Conservation (phyloP, 805 yeast species). For the Kodamaea laetipori region DNA sequence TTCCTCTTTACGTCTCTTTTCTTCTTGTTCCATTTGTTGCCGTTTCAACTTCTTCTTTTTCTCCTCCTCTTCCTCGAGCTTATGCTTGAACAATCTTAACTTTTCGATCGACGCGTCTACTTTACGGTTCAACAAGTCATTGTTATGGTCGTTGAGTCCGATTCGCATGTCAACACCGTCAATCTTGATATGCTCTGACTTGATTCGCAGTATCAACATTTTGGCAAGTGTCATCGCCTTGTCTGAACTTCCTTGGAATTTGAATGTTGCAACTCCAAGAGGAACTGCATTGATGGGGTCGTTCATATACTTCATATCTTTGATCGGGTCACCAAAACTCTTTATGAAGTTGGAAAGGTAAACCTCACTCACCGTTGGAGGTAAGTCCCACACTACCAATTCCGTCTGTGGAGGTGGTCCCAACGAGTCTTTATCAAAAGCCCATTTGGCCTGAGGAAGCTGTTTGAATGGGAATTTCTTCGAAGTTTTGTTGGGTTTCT, state of each 20-base stretch:
- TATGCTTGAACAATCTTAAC: constrained; percentile 26
- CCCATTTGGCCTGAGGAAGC: constrained; percentile 44
- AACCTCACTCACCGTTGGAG: constrained; percentile 51
- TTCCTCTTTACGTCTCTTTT: constrained; percentile 18
- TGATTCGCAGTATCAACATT: constrained; percentile 29
- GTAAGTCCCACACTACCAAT: constrained; percentile 68
- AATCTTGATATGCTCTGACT: constrained; percentile 39
- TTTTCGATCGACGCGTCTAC: constrained; percentile 38
- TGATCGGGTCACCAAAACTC: constrained; percentile 60
- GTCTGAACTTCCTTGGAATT: constrained; percentile 57
- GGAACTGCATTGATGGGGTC: constrained; percentile 82
- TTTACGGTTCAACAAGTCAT: constrained; percentile 36
- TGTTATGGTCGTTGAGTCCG: constrained; percentile 51
- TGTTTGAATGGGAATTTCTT: constrained; percentile 46
- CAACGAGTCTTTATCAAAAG: constrained; percentile 68
- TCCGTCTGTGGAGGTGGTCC: constrained; percentile 76
- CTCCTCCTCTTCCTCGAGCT: constrained; percentile 36
- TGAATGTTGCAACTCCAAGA: constrained; percentile 66
- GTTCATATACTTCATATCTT: constrained; percentile 56
- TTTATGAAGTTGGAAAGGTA: constrained; percentile 54
- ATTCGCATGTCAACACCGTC: constrained; percentile 57
- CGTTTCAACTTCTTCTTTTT: constrained; percentile 25
- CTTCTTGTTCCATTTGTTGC: constrained; percentile 16
- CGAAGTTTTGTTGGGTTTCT: constrained; percentile 40
- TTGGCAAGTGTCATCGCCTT: constrained; percentile 45